Evolutionary conservation across 805 yeast genomes (phyloP).

Genomic region (Saccharomycopsis microspora): DNA sequence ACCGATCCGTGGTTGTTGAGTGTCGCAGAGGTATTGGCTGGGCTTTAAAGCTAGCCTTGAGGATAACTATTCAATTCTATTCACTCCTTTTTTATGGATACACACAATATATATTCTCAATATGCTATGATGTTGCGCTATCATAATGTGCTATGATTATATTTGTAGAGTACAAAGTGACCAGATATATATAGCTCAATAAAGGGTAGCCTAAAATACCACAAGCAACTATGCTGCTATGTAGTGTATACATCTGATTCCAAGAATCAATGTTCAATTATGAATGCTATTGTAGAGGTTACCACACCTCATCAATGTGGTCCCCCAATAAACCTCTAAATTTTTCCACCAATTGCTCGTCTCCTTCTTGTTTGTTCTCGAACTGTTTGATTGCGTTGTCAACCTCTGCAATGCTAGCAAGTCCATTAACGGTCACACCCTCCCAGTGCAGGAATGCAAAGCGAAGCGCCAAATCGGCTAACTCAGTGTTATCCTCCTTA

Average conservation of each 20-base stretch:
- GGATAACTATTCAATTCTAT: no score
- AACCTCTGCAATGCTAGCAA: slow-evolving; percentile 54
- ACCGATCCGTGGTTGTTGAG: slow-evolving; percentile 9
- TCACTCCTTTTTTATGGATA: no score
- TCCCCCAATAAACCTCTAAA: slow-evolving; percentile 31
- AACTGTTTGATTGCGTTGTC: slow-evolving; percentile 49
- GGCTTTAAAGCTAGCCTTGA: no score
- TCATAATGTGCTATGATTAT: no score
- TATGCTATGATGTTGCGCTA: no score
- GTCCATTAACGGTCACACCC: slow-evolving; percentile 71
- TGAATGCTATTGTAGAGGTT: slow-evolving; percentile 18
- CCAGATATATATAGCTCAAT: no score
- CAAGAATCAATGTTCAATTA: no score
- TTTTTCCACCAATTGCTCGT: slow-evolving; percentile 30
- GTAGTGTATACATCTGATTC: no score
- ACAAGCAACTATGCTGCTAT: no score
- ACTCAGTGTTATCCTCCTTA: slow-evolving; percentile 35
- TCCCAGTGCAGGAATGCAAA: slow-evolving; percentile 59
- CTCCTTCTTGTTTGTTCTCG: slow-evolving; percentile 30
- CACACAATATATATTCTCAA: no score
- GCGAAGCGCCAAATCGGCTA: slow-evolving; percentile 75
- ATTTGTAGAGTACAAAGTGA: no score
- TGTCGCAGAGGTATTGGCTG: not conserved
- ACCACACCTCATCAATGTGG: slow-evolving; percentile 61
- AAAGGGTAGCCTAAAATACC: no score